These are phyloP conservation scores for Hippophae tibetana DNA, from an alignment of 306 rosid genomes.

Conservation along the genomic window DNA sequence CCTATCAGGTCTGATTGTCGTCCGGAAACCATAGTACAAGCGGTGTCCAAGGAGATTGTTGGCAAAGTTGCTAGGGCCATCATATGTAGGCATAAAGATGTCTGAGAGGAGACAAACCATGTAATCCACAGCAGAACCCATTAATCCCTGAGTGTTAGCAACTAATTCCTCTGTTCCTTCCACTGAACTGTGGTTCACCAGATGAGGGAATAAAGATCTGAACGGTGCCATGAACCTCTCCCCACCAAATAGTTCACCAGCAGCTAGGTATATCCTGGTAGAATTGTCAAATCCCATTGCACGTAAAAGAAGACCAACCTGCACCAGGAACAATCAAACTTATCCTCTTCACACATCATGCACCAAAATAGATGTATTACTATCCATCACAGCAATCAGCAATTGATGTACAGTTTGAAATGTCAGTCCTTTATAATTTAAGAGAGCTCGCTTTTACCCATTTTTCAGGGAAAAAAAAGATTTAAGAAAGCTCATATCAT, in stretches of 20 bases:
- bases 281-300: conserved; percentile 50
- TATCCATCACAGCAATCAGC: too few species aligned
- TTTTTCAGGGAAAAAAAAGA: too few species aligned
- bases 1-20: conserved; percentile 84
- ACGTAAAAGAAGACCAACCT: conserved; percentile 84
- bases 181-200: conserved; percentile 76
- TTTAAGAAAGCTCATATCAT: background rate
- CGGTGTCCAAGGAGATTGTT: conserved; percentile 98
- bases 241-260: conserved; percentile 94
- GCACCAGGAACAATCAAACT: conserved; percentile 1
- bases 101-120: conserved; percentile 98
- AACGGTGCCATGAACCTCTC: conserved; percentile 83
- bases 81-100: conserved; percentile 97
- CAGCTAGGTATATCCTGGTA: conserved; percentile 49
- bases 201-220: conserved; percentile 64
- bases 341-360: background rate
- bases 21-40: conserved; percentile 89
- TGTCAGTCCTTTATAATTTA: background rate
- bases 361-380: background rate
- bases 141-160: conserved; percentile 69
- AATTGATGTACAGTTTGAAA: too few species aligned
- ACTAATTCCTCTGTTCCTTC: conserved; percentile 65
- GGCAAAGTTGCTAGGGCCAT: conserved; percentile 99
- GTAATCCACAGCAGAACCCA: conserved; percentile 98
- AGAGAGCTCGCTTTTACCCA: background rate